A percentile compares a stretch with the other conserved stretches of the same genome.
Evolutionary conservation across 2,329 filamentous ascomycete species (phyloP).

Genomic region (Sclerotiophoma versabilis): DNA sequence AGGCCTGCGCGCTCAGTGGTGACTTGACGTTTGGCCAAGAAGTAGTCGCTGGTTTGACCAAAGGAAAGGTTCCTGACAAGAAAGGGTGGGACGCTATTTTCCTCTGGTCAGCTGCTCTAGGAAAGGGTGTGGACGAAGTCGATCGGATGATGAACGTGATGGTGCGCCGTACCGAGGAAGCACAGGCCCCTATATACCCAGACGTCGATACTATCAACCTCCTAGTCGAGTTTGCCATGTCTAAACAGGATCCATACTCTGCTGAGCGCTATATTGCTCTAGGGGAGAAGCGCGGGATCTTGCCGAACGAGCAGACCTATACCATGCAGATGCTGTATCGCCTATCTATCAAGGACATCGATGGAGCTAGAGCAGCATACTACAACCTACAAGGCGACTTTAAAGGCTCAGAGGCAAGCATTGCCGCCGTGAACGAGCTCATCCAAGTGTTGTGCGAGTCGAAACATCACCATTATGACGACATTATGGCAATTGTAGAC

Average conservation of each 20-base stretch:
- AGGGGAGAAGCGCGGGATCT: constrained; percentile 68
- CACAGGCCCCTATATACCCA: constrained; percentile 58
- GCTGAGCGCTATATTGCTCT: constrained; percentile 77
- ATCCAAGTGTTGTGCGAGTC: constrained; percentile 71
- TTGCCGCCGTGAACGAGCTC: constrained; percentile 72
- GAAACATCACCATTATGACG: constrained; percentile 69
- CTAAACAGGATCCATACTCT: constrained; percentile 71
- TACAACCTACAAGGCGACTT: constrained; percentile 66
- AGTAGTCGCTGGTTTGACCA: constrained; percentile 50
- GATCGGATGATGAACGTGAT: constrained; percentile 75
- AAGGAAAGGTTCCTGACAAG: constrained; percentile 49
- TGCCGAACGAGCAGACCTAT: constrained; percentile 72
- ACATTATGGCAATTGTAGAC: constrained; percentile 75
- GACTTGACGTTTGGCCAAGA: constrained; percentile 50
- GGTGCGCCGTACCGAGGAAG: constrained; percentile 57
- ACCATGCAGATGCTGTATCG: constrained; percentile 79
- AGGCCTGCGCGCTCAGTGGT: constrained; percentile 59
- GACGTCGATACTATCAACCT: constrained; percentile 78
- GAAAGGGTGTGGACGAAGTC: constrained; percentile 75
- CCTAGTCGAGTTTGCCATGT: constrained; percentile 75
- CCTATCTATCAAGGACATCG: constrained; percentile 74
- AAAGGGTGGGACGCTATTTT: constrained; percentile 75
- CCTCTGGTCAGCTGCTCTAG: constrained; percentile 76
- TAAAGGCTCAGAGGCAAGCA: constrained; percentile 64
- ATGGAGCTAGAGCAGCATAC: constrained; percentile 72